These are phyloP conservation scores for Dunaliella salina DNA, from an alignment of 163 green algal genomes.

Conservation along the genomic window DNA sequence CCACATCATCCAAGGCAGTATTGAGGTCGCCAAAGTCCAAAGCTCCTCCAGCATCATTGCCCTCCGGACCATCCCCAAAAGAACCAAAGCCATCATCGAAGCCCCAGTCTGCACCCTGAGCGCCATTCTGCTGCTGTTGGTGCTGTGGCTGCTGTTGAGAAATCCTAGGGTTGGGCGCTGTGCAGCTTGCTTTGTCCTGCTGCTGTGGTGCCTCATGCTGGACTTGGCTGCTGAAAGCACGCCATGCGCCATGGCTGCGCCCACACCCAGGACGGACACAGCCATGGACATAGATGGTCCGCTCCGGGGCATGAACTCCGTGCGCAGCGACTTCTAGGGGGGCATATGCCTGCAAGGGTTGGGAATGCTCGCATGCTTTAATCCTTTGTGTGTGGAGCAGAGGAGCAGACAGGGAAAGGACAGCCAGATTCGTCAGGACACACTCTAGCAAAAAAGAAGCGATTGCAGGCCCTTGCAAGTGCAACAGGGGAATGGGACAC, in stretches of 20 bases:
- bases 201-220: background rate
- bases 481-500: too few relatives aligned
- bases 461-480: too few relatives aligned
- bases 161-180: too few relatives aligned
- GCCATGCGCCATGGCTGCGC: slow-evolving; percentile 22
- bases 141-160: background rate
- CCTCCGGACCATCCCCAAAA: background rate
- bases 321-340: background rate
- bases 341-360: slow-evolving; percentile 26
- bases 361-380: background rate
- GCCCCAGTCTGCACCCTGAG: slow-evolving; percentile 16
- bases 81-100: background rate
- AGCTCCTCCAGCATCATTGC: background rate
- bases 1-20: slow-evolving; percentile 24
- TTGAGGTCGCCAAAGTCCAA: slow-evolving; percentile 43
- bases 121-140: slow-evolving; percentile 8
- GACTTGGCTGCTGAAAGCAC: slow-evolving; percentile 31
- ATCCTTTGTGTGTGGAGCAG: background rate
- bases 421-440: too few relatives aligned
- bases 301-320: slow-evolving; percentile 3
- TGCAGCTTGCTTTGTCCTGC: too few relatives aligned
- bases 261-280: slow-evolving; percentile 38
- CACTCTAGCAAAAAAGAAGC: too few relatives aligned
- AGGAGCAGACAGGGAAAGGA: too few relatives aligned
- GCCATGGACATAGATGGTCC: slow-evolving; percentile 31